A percentile compares a stretch with the other conserved stretches of the same genome.
These are phyloP conservation scores for Pichia thaimueangensis DNA, from an alignment of 805 yeast species.

Conservation along the genomic window DNA sequence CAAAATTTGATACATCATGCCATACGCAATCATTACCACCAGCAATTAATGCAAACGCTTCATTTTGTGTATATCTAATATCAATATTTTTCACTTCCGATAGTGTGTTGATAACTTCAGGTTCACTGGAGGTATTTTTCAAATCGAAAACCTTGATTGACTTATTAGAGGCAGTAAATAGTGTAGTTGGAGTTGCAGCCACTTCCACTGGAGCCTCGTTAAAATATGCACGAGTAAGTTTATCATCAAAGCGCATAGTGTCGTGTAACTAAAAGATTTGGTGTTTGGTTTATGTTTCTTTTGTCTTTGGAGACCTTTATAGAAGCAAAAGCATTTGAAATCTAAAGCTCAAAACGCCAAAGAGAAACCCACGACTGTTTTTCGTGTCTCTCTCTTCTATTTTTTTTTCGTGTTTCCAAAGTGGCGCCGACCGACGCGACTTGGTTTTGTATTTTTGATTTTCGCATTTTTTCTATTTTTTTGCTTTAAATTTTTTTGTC, in stretches of 20 bases:
- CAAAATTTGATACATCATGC: constrained; percentile 27
- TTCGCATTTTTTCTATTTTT: background rate
- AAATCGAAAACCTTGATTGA: constrained; percentile 49
- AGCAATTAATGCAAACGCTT: constrained; percentile 26
- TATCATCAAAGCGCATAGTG: constrained; percentile 24
- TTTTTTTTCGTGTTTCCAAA: background rate
- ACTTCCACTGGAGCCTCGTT: constrained; percentile 20
- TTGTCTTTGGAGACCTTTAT: no score
- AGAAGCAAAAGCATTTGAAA: no score
- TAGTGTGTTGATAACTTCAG: constrained; percentile 48
- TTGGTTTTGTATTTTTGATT: background rate
- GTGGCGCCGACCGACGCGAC: background rate
- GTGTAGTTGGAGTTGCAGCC: constrained; percentile 24
- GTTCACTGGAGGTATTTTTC: constrained; percentile 49
- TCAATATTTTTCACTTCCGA: constrained; percentile 41
- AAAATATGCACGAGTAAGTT: constrained; percentile 27
- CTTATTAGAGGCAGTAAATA: constrained; percentile 47
- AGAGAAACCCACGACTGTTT: no score
- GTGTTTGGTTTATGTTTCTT: no score
- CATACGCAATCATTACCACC: constrained; percentile 37
- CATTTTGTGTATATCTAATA: constrained; percentile 18
- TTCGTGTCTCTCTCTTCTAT: no score
- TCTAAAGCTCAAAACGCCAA: no score
- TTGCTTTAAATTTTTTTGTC: background rate
- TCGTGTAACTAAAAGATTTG: no score